These are phyloP conservation scores for Pichia rugopelliculosa DNA, from an alignment of 805 yeast species.

Conservation along the genomic window DNA sequence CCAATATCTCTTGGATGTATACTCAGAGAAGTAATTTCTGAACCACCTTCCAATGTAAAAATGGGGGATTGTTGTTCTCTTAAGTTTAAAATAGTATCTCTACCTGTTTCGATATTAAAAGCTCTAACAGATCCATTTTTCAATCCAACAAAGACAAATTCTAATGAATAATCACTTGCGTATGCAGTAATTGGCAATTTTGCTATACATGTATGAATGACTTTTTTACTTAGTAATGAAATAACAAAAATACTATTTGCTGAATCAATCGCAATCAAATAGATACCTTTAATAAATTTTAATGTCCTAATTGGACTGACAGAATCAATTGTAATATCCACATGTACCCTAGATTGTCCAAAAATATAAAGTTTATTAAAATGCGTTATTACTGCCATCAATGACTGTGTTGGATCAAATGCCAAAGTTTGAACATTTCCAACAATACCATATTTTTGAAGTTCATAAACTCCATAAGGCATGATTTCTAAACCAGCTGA, in stretches of 20 bases:
- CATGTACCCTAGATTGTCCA: constrained; percentile 79
- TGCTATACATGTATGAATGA: constrained; percentile 53
- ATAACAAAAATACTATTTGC: constrained; percentile 57
- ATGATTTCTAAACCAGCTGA: constrained; percentile 27
- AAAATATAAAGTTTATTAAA: constrained; percentile 65
- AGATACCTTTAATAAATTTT: constrained; percentile 71
- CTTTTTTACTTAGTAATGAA: constrained; percentile 56
- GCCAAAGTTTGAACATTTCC: constrained; percentile 65
- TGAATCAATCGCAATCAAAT: constrained; percentile 64
- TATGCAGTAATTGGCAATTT: constrained; percentile 62
- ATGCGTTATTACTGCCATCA: constrained; percentile 74
- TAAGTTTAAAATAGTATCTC: constrained; percentile 55
- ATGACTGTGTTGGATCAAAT: constrained; percentile 81
- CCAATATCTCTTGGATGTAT: constrained; percentile 92
- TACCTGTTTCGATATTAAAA: constrained; percentile 77
- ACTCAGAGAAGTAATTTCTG: constrained; percentile 55
- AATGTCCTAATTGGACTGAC: constrained; percentile 46
- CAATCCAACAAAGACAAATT: constrained; percentile 78
- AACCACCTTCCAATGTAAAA: constrained; percentile 43
- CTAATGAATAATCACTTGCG: constrained; percentile 80
- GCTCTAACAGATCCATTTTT: constrained; percentile 65
- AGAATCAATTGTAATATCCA: constrained; percentile 47
- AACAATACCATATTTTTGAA: constrained; percentile 45
- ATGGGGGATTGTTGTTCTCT: constrained; percentile 64
- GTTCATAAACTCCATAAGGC: constrained; percentile 25